Percentiles rank a stretch among this genome's conserved stretches.
Evolutionary conservation across 2,329 filamentous ascomycete species (phyloP).

Genomic region (Apiospora koreana): DNA sequence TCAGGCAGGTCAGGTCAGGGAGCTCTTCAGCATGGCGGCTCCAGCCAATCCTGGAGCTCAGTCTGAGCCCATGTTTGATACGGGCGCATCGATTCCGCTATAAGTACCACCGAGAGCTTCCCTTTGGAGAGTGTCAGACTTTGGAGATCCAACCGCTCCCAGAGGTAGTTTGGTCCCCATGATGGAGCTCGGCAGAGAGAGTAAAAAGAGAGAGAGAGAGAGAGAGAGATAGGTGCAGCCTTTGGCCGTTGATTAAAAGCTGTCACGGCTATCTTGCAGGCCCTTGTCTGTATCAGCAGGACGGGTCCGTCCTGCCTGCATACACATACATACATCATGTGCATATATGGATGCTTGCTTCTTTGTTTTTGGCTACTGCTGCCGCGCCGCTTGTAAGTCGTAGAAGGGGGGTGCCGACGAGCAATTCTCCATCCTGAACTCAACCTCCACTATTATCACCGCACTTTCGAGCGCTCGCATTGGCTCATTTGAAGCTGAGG

Average conservation of each 20-base stretch:
- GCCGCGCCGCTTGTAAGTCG: not conserved
- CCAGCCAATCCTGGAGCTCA: slow-evolving; percentile 2
- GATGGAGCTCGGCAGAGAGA: not conserved
- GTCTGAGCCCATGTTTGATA: slow-evolving; percentile 4
- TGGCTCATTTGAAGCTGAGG: slow-evolving; percentile 2
- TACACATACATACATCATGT: not conserved
- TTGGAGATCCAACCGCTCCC: not conserved
- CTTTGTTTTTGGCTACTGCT: not conserved
- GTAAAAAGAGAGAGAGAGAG: too few relatives aligned
- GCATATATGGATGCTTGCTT: not conserved
- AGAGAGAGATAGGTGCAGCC: not conserved
- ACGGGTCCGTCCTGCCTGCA: not conserved
- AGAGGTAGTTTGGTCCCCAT: not conserved
- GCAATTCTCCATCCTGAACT: not conserved
- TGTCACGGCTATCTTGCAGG: slow-evolving; percentile 1
- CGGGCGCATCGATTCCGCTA: slow-evolving; percentile 2
- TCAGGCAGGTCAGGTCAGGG: not conserved
- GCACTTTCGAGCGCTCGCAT: not conserved
- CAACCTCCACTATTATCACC: not conserved
- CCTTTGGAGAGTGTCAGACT: not conserved
- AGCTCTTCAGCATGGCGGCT: not conserved
- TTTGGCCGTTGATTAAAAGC: not conserved
- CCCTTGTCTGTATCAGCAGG: not conserved
- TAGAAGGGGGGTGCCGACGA: not conserved
- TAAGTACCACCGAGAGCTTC: slow-evolving; percentile 1